These are phyloP conservation scores for Bruguiera gymnorhiza DNA, from an alignment of 345 rosid genomes.

Conservation along the genomic window DNA sequence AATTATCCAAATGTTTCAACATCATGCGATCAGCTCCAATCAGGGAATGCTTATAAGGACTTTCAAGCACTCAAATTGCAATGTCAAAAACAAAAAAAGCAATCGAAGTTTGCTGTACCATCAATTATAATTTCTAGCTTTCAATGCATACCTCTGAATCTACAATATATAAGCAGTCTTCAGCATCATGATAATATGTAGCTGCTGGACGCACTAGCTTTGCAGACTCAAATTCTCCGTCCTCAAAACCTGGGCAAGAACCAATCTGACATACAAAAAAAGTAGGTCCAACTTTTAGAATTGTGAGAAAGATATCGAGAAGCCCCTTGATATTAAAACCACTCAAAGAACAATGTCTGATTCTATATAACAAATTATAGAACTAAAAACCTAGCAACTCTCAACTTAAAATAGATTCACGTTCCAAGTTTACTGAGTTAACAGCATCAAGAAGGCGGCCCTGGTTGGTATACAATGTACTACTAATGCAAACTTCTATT, in stretches of 20 bases:
- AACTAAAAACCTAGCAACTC: too few species aligned
- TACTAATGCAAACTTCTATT: too few species aligned
- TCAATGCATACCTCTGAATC: slow-evolving; percentile 77
- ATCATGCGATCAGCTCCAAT: neutral
- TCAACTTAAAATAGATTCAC: too few species aligned
- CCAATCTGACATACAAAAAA: slow-evolving; percentile 77
- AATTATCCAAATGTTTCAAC: neutral
- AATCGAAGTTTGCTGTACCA: neutral
- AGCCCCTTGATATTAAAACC: neutral
- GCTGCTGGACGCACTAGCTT: slow-evolving; percentile 83
- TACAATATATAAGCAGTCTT: slow-evolving; percentile 77
- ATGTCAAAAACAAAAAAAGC: neutral
- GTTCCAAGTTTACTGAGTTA: too few species aligned
- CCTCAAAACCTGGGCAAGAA: slow-evolving; percentile 93
- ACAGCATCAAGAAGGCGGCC: too few species aligned
- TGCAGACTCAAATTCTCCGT: slow-evolving; percentile 86
- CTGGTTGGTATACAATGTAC: too few species aligned
- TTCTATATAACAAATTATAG: too few species aligned
- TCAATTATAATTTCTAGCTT: slow-evolving; percentile 14
- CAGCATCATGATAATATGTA: slow-evolving; percentile 56
- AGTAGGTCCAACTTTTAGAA: slow-evolving; percentile 31
- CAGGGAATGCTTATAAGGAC: neutral
- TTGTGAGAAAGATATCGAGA: neutral
- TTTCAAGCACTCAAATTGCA: neutral
- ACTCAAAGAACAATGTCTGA: too few species aligned